These are phyloP conservation scores for Chionographis japonica DNA, from an alignment of 106 monocot genomes.

Conservation along the genomic window DNA sequence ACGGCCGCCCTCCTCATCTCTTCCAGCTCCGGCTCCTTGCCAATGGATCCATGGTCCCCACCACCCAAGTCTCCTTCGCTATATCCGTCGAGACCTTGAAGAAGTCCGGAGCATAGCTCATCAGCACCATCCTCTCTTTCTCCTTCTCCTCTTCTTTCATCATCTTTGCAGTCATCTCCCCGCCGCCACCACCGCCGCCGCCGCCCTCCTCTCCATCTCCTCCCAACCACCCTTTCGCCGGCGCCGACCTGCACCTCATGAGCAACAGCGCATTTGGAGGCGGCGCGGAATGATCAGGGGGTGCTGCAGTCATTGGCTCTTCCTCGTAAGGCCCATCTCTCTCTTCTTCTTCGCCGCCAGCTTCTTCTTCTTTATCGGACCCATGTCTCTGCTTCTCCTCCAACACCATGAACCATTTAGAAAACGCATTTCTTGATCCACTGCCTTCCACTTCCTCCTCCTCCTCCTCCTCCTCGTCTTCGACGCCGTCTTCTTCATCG, in stretches of 20 bases:
- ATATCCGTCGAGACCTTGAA: slow-evolving; percentile 68
- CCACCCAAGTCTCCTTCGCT: slow-evolving; percentile 84
- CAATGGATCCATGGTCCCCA: slow-evolving; percentile 59
- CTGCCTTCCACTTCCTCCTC: slow-evolving; percentile 19
- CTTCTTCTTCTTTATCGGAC: background rate
- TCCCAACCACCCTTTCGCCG: slow-evolving; percentile 38
- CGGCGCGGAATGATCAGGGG: slow-evolving; percentile 24
- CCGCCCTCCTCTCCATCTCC: slow-evolving; percentile 12
- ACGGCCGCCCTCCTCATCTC: slow-evolving; percentile 26
- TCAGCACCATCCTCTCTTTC: slow-evolving; percentile 32
- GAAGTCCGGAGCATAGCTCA: slow-evolving; percentile 65
- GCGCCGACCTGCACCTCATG: slow-evolving; percentile 86
- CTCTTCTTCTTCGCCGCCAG: slow-evolving; percentile 8
- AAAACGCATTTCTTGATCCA: slow-evolving; percentile 26
- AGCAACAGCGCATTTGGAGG: slow-evolving; percentile 78
- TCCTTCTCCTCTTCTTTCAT: slow-evolving; percentile 23
- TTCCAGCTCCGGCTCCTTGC: slow-evolving; percentile 70
- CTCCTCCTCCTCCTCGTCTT: slow-evolving; percentile 37
- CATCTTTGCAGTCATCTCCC: slow-evolving; percentile 1
- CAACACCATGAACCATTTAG: slow-evolving; percentile 79
- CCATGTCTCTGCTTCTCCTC: slow-evolving; percentile 34
- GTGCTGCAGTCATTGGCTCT: no score
- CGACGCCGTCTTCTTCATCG: slow-evolving; percentile 37
- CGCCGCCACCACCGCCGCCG: slow-evolving; percentile 5
- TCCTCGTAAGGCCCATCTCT: background rate